Evolutionary conservation across 306 rosid species (phyloP), one percentile per base, ranked within the genome.

Genomic region (Luffa aegyptiaca): DNA sequence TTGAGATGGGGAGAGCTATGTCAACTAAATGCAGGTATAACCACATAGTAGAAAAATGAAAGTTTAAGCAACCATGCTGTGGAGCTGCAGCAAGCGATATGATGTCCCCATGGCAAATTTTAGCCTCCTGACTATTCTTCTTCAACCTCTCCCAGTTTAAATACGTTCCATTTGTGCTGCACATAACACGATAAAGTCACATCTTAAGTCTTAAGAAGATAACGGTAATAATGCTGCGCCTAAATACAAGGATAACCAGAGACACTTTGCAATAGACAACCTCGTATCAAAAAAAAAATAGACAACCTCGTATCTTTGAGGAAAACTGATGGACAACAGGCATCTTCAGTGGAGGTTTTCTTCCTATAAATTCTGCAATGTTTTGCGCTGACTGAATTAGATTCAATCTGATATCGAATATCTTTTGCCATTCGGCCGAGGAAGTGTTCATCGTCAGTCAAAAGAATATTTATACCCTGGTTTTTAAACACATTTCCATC

Each of bases 21-120:
- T n/a, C 21, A 20, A 31, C 44, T 37, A 17, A 41, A 56, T 41
- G 36, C 36, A 79, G 45, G 36, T 17, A 46, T 46, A 52, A 44
- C 75, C 26, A 46, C 5, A 12, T 63, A 49, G 13, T n/a, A 14
- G 20, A 18, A 51, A 65, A 31, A 17, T 1, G 11, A 64, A 46
- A 63, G 3, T 8, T 48, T 55, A 77, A 81, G 71, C 73, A 87
- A 93, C 97, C 97, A 83, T 88, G 88, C 78, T 91, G 88, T 73
- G 99, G 99, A 78, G 93, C 94, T 39, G 97, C 93, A 79, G 97
- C 86, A 83, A 93, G 89, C 21, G 99, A 93, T 79, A 95, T 80
- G 76, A 95, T 90, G 86, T 95, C 97, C 80, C 97, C 97, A 65
- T 95, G 97, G 63, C 77, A 83, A 73, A 95, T 86, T 90, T 89